A percentile compares a stretch with the other conserved stretches of the same genome.
Evolutionary conservation across 345 rosid species (phyloP).

Genomic region (Moricandia moricandioides): DNA sequence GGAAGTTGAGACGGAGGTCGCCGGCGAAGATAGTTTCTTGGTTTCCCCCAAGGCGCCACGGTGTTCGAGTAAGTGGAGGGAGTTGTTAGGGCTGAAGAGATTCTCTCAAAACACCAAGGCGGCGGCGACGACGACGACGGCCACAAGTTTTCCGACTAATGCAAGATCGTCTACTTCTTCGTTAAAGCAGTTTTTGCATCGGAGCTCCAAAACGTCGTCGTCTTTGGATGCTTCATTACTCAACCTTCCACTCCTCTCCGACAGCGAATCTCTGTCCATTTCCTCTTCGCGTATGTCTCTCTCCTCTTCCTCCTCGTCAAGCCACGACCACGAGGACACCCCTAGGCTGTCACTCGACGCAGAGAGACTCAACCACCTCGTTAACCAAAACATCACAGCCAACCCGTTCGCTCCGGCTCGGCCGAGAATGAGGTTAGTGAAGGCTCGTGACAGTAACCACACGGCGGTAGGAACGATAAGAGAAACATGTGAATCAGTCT

Average conservation of each 20-base stretch:
- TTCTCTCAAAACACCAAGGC: slow-evolving; percentile 44
- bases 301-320: slow-evolving; percentile 83
- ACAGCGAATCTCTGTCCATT: slow-evolving; percentile 59
- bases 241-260: slow-evolving; percentile 63
- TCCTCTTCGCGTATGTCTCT: slow-evolving; percentile 79
- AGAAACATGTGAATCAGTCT: slow-evolving; percentile 43
- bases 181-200: slow-evolving; percentile 60
- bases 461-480: no score
- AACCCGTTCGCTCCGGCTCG: slow-evolving; percentile 60
- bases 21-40: slow-evolving; percentile 44
- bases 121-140: slow-evolving; percentile 18
- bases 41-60: slow-evolving; percentile 72
- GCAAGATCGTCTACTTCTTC: slow-evolving; percentile 47
- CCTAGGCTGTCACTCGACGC: slow-evolving; percentile 81
- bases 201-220: slow-evolving; percentile 57
- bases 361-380: slow-evolving; percentile 50
- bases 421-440: slow-evolving; percentile 67
- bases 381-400: slow-evolving; percentile 37
- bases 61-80: slow-evolving; percentile 94
- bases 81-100: slow-evolving; percentile 71
- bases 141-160: not conserved
- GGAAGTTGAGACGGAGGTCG: slow-evolving; percentile 39
- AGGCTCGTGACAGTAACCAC: slow-evolving; percentile 59
- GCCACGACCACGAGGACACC: slow-evolving; percentile 82
- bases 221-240: slow-evolving; percentile 44